Percentiles rank a stretch among this genome's conserved stretches.
Conservation (phyloP, 345 rosid genomes). For the Eucalyptus caleyi region DNA sequence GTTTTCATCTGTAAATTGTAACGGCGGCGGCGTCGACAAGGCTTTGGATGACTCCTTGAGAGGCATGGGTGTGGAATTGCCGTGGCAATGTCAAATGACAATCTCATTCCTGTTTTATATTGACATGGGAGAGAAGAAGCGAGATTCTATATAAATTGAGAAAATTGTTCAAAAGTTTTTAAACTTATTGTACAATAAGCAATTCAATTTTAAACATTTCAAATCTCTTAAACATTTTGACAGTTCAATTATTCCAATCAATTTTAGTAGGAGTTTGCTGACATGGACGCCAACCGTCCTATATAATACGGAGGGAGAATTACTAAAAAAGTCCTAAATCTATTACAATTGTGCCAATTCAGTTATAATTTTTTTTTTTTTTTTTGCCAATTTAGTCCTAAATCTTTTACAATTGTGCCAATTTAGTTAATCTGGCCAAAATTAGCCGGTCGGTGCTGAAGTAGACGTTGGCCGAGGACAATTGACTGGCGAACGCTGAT, state of each 20-base stretch:
- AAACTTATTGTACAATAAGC: too few species aligned
- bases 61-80: neutral
- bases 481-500: rapidly evolving
- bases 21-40: neutral
- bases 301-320: rapidly evolving
- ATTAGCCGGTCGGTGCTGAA: too few species aligned
- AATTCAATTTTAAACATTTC: too few species aligned
- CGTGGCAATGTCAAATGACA: neutral
- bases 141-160: neutral
- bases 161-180: too few species aligned
- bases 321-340: too few species aligned
- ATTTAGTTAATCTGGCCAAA: rapidly evolving
- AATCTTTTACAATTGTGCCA: too few species aligned
- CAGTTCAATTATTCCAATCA: too few species aligned
- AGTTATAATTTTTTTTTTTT: too few species aligned
- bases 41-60: neutral
- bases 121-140: neutral
- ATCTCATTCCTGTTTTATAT: neutral
- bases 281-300: neutral
- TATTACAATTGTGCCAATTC: too few species aligned
- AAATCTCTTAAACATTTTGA: too few species aligned
- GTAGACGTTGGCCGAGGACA: too few species aligned
- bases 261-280: neutral
- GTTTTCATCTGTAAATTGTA: neutral
- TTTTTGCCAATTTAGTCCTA: too few species aligned